phyloP scores from a whole-genome alignment of 805 yeast species.

The Pichia thaimueangensis region DNA sequence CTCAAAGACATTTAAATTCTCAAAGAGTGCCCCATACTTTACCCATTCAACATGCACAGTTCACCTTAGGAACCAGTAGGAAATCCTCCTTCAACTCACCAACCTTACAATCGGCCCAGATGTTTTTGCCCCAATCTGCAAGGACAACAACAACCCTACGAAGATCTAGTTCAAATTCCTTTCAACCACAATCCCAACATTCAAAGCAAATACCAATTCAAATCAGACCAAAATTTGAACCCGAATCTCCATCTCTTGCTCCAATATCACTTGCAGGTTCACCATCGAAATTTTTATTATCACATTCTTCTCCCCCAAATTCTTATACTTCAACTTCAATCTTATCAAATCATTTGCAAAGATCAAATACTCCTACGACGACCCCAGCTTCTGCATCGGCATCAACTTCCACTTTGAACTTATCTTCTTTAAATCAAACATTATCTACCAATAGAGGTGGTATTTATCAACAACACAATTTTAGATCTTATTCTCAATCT shows the following conservation, averaged over 20 bases:
- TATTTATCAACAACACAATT: constrained; percentile 26
- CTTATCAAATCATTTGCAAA: too few species aligned
- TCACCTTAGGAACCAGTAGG: constrained; percentile 9
- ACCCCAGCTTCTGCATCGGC: too few species aligned
- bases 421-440: too few species aligned
- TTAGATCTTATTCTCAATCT: constrained; percentile 21
- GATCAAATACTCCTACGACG: too few species aligned
- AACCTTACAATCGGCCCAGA: constrained; percentile 5
- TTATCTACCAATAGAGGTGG: too few species aligned
- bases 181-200: constrained; percentile 2
- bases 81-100: constrained; percentile 16
- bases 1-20: constrained; percentile 3
- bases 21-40: constrained; percentile 6
- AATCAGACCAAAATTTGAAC: constrained; percentile 21
- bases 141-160: constrained; percentile 4
- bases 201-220: constrained; percentile 7
- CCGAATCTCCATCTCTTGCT: constrained; percentile 47
- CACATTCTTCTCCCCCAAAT: constrained; percentile 47
- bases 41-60: constrained; percentile 2
- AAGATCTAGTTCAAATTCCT: constrained; percentile 7
- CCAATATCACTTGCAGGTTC: constrained; percentile 50
- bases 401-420: too few species aligned
- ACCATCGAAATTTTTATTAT: constrained; percentile 48
- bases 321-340: constrained; percentile 25
- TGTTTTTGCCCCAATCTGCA: not conserved